Conservation (phyloP, 495 filamentous ascomycete species). For the Hyaloscypha bicolor region DNA sequence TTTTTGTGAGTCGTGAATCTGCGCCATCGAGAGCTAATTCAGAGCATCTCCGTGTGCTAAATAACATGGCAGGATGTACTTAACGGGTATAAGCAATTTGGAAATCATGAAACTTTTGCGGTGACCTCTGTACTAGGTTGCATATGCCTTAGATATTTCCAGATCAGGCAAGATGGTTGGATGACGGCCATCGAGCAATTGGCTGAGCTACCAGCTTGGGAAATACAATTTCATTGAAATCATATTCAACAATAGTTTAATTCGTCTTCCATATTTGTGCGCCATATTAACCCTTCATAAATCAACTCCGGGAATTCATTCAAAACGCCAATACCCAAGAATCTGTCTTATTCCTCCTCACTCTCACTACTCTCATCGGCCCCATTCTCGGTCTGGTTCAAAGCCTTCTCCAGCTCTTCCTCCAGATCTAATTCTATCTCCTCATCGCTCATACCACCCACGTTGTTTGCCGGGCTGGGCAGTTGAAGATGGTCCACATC, state of each 20-base stretch:
- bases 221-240: background rate
- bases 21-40: too few relatives aligned
- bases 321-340: background rate
- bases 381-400: constrained; percentile 17
- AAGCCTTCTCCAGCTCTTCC: constrained; percentile 31
- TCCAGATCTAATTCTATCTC: constrained; percentile 34
- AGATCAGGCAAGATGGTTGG: background rate
- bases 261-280: background rate
- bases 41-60: too few relatives aligned
- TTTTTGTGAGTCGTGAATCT: too few relatives aligned
- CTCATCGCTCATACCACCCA: constrained; percentile 29
- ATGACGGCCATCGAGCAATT: background rate
- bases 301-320: background rate
- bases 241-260: background rate
- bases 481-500: constrained; percentile 33
- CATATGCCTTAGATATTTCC: background rate
- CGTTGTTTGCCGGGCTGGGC: constrained; percentile 33
- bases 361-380: constrained; percentile 35
- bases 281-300: background rate
- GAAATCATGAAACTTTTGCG: too few relatives aligned
- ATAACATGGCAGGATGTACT: too few relatives aligned
- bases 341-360: constrained; percentile 32
- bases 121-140: background rate
- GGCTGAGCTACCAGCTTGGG: background rate
- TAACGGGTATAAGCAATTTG: too few relatives aligned